Base-by-base conservation (phyloP, 345 rosid species). In the Excoecaria cochinchinensis region DNA sequence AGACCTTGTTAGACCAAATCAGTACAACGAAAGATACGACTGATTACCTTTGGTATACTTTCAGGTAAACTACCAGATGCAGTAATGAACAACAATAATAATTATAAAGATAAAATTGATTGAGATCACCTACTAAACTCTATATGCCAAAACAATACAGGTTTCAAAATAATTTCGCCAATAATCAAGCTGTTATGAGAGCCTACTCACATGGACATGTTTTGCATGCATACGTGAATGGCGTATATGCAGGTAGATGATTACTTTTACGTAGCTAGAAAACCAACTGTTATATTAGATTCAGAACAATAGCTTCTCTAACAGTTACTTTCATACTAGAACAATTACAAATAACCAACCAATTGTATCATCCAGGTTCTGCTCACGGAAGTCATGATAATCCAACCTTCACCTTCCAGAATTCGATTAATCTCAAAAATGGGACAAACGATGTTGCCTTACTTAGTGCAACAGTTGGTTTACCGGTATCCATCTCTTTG, bases 31-130 rank as follows among this genome's bases (percentile, higher is more conserved):
- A 90, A 71, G 96, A 89, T 79, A 59, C 79, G 65, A 88, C 96
- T 50, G 96, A 92, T 79, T 92, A 92, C 65, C 90, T 92, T 62
- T 92, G 97, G 97, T 89, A 90, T 77, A 85, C 77, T 77, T 83
- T 79, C 78, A 83, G 90, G 94, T 90, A 84, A 79, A 72, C n/a
- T 7, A 55, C 39, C 48, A 13, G 10, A 25, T 50, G 15, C 19
- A 31, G 59, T 74, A 48, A 48, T 63, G 48, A 17, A n/a, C n/a
- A 63, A 47, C 16, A 6, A 2, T 14, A 66, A 40, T 48, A 63
- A 31, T 46, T 74, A 17, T 50, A 40, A 24, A 24, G 60, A 51
- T 48, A 38, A 63, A 38, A 48, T 57, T 14, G 4, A 22, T n/a
- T 16, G 24, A 71, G 38, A 71, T 42, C 13, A 44, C 17, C 53